Evolutionary conservation across 306 rosid genomes (phyloP).

Genomic region (Amphicarpaea edgeworthii): DNA sequence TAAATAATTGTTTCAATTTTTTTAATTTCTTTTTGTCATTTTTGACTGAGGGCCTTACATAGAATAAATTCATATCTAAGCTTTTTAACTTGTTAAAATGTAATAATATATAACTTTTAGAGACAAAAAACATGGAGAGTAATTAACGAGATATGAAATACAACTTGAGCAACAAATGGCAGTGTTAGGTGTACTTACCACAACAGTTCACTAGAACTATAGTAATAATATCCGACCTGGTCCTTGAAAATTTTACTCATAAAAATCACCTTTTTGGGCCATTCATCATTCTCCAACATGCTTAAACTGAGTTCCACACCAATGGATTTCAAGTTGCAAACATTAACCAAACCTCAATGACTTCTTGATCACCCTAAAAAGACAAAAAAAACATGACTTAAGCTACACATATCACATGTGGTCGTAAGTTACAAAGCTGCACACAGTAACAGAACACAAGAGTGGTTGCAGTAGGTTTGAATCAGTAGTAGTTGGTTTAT

Average conservation of each 20-base stretch:
- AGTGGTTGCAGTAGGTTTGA: constrained; percentile 72
- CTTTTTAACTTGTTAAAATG: too few relatives aligned
- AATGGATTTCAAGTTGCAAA: neutral
- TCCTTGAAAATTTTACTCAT: constrained; percentile 20
- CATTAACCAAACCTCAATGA: constrained; percentile 29
- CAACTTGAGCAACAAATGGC: neutral
- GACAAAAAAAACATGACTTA: constrained; percentile 24
- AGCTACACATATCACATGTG: constrained; percentile 4
- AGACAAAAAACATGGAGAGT: neutral
- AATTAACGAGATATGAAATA: neutral
- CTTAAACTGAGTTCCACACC: neutral
- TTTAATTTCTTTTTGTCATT: too few relatives aligned
- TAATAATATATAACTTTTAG: too few relatives aligned
- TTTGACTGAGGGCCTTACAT: too few relatives aligned
- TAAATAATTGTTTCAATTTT: too few relatives aligned
- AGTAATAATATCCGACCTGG: too few relatives aligned
- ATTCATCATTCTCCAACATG: constrained; percentile 1
- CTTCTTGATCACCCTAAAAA: neutral
- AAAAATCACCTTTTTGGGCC: neutral
- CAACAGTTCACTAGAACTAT: constrained; percentile 11
- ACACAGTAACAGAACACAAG: constrained; percentile 38
- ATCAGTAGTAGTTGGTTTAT: constrained; percentile 55
- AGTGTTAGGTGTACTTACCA: constrained; percentile 44
- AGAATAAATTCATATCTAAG: too few relatives aligned
- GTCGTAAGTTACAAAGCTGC: neutral